phyloP scores from a whole-genome alignment of 2,329 filamentous ascomycete species.

The Ophiostoma perfectum region DNA sequence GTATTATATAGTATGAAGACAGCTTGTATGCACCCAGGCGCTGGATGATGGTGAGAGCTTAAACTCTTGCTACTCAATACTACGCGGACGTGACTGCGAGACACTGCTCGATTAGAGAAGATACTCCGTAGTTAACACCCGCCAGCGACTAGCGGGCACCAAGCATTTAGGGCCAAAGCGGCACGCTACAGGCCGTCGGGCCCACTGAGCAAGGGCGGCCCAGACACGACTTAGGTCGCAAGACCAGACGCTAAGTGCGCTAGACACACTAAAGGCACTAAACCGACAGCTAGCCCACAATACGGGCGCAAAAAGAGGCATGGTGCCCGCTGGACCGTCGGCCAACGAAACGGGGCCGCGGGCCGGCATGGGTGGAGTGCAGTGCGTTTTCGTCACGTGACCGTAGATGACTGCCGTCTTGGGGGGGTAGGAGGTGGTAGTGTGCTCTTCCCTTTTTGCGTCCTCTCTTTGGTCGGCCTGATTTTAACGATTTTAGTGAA shows the following conservation, averaged over 20 bases:
- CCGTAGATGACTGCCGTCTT: constrained; percentile 18
- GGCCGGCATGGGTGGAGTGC: constrained; percentile 25
- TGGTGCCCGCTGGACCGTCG: constrained; percentile 25
- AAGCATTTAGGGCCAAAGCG: constrained; percentile 3
- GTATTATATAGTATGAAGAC: too few species aligned
- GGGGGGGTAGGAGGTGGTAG: neutral
- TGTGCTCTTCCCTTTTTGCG: neutral
- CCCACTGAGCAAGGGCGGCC: neutral
- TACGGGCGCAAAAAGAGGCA: constrained; percentile 24
- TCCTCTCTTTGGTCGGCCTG: neutral
- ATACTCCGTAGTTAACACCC: neutral
- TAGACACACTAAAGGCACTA: constrained; percentile 7
- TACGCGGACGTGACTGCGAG: too few species aligned
- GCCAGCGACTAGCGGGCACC: neutral
- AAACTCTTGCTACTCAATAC: too few species aligned
- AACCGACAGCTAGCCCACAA: constrained; percentile 11
- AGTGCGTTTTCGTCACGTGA: constrained; percentile 24
- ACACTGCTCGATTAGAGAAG: too few species aligned
- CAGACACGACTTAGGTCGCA: neutral
- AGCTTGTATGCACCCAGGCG: too few species aligned
- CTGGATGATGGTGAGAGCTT: too few species aligned
- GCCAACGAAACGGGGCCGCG: constrained; percentile 22
- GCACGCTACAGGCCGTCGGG: constrained; percentile 12
- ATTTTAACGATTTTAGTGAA: neutral
- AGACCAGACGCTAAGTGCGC: constrained; percentile 15